These are phyloP conservation scores for Talaromyces islandicus DNA, from an alignment of 2,329 filamentous ascomycete species.

Conservation along the genomic window DNA sequence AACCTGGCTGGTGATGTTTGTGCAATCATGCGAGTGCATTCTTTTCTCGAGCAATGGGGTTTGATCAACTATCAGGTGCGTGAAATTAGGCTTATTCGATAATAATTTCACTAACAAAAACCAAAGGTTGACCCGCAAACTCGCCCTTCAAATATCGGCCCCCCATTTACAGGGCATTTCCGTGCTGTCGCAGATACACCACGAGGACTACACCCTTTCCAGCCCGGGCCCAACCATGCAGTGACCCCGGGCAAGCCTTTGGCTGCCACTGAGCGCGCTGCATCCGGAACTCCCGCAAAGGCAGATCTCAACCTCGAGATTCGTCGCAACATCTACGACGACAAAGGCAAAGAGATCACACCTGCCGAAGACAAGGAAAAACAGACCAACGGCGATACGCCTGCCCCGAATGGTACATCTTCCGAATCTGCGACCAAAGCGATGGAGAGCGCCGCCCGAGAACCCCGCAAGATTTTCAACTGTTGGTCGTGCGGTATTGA, in stretches of 20 bases:
- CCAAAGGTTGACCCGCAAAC: constrained; percentile 88
- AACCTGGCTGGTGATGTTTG: constrained; percentile 97
- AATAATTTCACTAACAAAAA: background rate
- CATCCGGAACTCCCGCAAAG: constrained; percentile 63
- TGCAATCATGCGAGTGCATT: constrained; percentile 97
- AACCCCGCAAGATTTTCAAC: constrained; percentile 62
- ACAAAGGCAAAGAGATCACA: constrained; percentile 77
- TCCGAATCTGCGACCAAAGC: constrained; percentile 60
- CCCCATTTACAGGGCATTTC: constrained; percentile 96
- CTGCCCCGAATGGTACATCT: constrained; percentile 57
- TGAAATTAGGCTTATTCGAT: constrained; percentile 19
- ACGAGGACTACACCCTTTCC: constrained; percentile 88
- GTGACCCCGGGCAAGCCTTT: constrained; percentile 57
- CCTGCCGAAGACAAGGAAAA: constrained; percentile 63
- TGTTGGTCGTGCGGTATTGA: constrained; percentile 92
- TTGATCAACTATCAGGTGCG: constrained; percentile 95
- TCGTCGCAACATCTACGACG: constrained; percentile 91
- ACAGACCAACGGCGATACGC: constrained; percentile 52
- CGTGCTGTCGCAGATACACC: constrained; percentile 93
- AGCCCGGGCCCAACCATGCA: constrained; percentile 74
- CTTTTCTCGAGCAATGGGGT: constrained; percentile 97
- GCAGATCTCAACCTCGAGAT: constrained; percentile 86
- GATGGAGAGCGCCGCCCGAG: constrained; percentile 55
- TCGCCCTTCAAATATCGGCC: constrained; percentile 88
- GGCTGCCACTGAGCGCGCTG: constrained; percentile 64